Percentiles rank a stretch among this genome's conserved stretches.
phyloP scores from a whole-genome alignment of 2,329 filamentous ascomycete genomes.

The Dothiorella sarmentorum region DNA sequence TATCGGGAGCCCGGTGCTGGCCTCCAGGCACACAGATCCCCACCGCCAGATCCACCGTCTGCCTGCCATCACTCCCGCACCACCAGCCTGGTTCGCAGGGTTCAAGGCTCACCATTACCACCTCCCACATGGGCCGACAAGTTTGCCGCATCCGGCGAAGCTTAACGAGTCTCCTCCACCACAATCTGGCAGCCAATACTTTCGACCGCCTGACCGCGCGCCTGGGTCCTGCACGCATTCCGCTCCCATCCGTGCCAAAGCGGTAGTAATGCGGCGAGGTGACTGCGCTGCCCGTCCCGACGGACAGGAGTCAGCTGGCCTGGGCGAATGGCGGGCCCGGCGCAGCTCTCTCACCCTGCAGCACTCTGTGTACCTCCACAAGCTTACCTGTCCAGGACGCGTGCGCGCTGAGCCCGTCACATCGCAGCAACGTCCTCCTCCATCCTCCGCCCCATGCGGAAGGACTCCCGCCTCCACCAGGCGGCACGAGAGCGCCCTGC shows the following conservation, averaged over 20 bases:
- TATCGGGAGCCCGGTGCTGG: constrained; percentile 3
- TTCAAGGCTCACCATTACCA: constrained; percentile 10
- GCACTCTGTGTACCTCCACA: neutral
- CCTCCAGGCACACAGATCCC: constrained; percentile 8
- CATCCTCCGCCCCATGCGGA: neutral
- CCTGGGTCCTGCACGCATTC: constrained; percentile 9
- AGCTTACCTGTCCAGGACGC: neutral
- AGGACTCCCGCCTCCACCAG: neutral
- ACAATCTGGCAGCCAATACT: constrained; percentile 16
- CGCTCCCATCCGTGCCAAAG: constrained; percentile 11
- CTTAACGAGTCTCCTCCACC: constrained; percentile 9
- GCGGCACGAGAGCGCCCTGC: no score
- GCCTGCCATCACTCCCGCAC: constrained; percentile 10
- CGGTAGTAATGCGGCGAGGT: constrained; percentile 8
- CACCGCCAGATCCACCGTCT: constrained; percentile 7
- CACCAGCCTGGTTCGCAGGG: constrained; percentile 12
- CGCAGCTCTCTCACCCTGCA: no score
- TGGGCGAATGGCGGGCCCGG: neutral
- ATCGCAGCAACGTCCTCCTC: neutral
- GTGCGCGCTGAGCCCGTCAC: constrained; percentile 3
- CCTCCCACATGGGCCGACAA: constrained; percentile 11
- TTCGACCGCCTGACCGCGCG: constrained; percentile 12
- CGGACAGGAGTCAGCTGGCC: neutral
- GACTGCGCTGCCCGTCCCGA: constrained; percentile 1
- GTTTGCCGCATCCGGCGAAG: constrained; percentile 2